phyloP scores from a whole-genome alignment of 139 green algal species.

The Raphidocelis subcapitata region DNA sequence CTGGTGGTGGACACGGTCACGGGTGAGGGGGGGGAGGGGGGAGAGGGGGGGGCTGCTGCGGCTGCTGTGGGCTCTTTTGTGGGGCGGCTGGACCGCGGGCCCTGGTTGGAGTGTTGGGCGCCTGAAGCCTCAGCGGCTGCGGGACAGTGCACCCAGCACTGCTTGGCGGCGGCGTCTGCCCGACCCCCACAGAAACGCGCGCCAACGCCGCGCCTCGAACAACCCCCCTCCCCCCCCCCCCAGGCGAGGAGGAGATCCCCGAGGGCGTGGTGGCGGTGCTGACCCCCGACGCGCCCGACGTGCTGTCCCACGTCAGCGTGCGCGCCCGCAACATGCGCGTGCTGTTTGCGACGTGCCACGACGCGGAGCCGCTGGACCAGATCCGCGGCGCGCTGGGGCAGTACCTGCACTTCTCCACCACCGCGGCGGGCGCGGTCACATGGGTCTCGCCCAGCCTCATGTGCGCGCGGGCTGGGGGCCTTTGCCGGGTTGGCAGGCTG shows the following conservation, averaged over 20 bases:
- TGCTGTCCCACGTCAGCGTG: slow-evolving; percentile 89
- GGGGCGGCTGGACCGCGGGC: no score
- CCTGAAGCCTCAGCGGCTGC: no score
- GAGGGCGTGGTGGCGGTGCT: slow-evolving; percentile 86
- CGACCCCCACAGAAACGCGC: background rate
- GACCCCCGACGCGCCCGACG: slow-evolving; percentile 83
- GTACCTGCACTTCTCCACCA: slow-evolving; percentile 62
- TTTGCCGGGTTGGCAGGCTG: slow-evolving; percentile 18
- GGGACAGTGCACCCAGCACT: no score
- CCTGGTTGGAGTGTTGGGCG: no score
- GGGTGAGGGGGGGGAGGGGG: slow-evolving; percentile 26
- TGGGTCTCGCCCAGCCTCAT: slow-evolving; percentile 45
- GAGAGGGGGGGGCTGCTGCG: background rate
- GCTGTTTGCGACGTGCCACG: slow-evolving; percentile 69
- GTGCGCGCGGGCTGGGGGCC: slow-evolving; percentile 2
- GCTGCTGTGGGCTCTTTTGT: background rate
- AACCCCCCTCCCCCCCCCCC: background rate
- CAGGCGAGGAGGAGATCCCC: slow-evolving; percentile 92
- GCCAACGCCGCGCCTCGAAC: no score
- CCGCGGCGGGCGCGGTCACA: slow-evolving; percentile 71
- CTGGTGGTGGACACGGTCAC: slow-evolving; percentile 81
- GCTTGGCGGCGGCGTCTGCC: no score
- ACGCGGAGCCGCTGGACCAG: slow-evolving; percentile 48
- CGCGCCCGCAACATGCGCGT: slow-evolving; percentile 89
- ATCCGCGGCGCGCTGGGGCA: slow-evolving; percentile 27